Evolutionary conservation across 495 filamentous ascomycete species (phyloP), one percentile per base, ranked within the genome.

Genomic region (Talaromyces wortmannii): DNA sequence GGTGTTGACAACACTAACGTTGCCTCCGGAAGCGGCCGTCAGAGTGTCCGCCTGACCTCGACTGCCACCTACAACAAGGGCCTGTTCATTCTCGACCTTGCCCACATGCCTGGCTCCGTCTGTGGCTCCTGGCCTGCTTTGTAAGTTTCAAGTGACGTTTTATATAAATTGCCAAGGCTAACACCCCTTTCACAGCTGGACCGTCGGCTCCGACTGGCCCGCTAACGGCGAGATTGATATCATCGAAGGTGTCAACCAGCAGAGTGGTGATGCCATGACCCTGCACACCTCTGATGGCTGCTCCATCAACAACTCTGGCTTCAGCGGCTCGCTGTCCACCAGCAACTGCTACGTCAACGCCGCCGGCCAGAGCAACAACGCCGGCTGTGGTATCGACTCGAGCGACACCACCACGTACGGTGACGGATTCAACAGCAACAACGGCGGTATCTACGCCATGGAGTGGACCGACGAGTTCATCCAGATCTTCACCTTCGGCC

Each of bases 151-250:
- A 13, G 36, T 8, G 2, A 40, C 36, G 5, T 5, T 8, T 10
- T 40, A 40, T 1, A 40, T 40, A 13, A 40, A 40, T 40, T 40
- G 23, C 52, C 23, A 53, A 48, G 16, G 40, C 8, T 46, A 46
- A 7, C 1, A 0, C 40, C 16, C 15, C 45, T 42, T 23, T 2
- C 4, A 23, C 23, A 77, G 75, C 69, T 81, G 77, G 75, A 71
- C 78, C 55, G 66, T 80, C 36, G 81, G 80, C 52, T 56, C 64
- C 33, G 72, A 81, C 72, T 90, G 86, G 86, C 86, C 86, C 23
- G 64, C 65, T n/a, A 73, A 82, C 58, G 86, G 86, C 54, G 85
- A 90, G 63, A 84, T 89, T 60, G 86, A 90, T 55, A 77, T 90
- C 47, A 85, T 91, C 69, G 87, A 90, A 66, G 81, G 84, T 42